A percentile compares a stretch with the other conserved stretches of the same genome.
These are phyloP conservation scores for Grosmannia serpens DNA, from an alignment of 2,329 filamentous ascomycete species.

Conservation along the genomic window DNA sequence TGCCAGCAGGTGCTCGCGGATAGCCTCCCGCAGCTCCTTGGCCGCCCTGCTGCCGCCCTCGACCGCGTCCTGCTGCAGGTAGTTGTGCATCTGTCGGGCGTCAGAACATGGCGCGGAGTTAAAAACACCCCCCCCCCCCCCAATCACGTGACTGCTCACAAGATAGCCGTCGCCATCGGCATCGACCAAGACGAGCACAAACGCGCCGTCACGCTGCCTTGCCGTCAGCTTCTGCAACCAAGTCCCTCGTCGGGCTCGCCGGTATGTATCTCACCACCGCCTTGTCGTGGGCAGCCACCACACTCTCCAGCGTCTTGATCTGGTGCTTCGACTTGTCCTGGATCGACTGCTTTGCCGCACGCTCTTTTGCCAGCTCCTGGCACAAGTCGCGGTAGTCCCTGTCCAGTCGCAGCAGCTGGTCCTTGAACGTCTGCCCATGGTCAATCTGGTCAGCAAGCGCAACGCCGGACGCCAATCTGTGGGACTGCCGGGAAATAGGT, in stretches of 20 bases:
- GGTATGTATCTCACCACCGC: not conserved
- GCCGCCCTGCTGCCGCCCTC: not conserved
- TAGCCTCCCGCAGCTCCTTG: not conserved
- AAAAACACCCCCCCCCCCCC: no score
- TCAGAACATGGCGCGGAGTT: not conserved
- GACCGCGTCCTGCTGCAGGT: not conserved
- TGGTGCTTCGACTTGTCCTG: not conserved
- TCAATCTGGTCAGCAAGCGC: not conserved
- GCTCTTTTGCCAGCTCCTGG: not conserved
- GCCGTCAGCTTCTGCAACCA: not conserved
- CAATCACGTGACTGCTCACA: not conserved
- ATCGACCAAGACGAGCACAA: not conserved
- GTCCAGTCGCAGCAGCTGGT: not conserved
- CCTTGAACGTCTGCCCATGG: not conserved
- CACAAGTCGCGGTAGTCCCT: not conserved
- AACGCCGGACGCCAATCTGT: not conserved
- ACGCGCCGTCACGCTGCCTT: not conserved
- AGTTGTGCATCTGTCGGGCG: not conserved
- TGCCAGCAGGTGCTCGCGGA: not conserved
- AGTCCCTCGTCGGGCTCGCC: not conserved
- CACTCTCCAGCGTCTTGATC: not conserved
- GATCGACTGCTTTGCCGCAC: not conserved
- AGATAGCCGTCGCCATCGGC: constrained; percentile 1
- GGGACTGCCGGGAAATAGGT: not conserved
- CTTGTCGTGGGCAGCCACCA: not conserved